Percentiles rank a stretch among this genome's conserved stretches.
Evolutionary conservation across 257 asterid species (phyloP).

Genomic region (Paraleonurus japonicus): DNA sequence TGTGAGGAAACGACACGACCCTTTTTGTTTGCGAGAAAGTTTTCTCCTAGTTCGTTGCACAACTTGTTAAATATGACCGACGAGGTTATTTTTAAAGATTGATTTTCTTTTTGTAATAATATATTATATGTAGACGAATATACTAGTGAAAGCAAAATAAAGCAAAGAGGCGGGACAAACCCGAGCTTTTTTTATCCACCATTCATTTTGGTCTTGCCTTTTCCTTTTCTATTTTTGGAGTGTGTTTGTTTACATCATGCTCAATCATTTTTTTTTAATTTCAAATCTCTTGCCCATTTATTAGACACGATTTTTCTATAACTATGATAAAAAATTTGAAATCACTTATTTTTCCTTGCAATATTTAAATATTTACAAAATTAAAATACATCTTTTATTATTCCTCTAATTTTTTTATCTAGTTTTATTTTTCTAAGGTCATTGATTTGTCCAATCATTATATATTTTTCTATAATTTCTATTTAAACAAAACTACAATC

Average conservation of each 20-base stretch:
- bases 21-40: constrained; percentile 78
- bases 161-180: constrained; percentile 62
- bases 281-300: neutral
- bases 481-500: too few relatives aligned
- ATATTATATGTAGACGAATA: neutral
- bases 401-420: too few relatives aligned
- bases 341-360: too few relatives aligned
- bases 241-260: neutral
- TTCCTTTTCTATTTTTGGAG: neutral
- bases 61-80: constrained; percentile 43
- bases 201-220: neutral
- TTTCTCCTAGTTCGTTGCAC: constrained; percentile 38
- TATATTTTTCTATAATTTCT: too few relatives aligned
- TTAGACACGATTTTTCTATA: too few relatives aligned
- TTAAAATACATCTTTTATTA: too few relatives aligned
- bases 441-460: too few relatives aligned
- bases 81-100: constrained; percentile 53
- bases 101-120: constrained; percentile 12
- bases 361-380: too few relatives aligned
- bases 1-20: constrained; percentile 38
- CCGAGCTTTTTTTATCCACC: constrained; percentile 40
- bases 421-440: too few relatives aligned
- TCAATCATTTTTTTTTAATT: neutral
- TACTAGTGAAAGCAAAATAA: constrained; percentile 7
- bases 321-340: too few relatives aligned